Evolutionary conservation across 208 protist genomes (phyloP).

Genomic region (Crithidia mellificae): DNA sequence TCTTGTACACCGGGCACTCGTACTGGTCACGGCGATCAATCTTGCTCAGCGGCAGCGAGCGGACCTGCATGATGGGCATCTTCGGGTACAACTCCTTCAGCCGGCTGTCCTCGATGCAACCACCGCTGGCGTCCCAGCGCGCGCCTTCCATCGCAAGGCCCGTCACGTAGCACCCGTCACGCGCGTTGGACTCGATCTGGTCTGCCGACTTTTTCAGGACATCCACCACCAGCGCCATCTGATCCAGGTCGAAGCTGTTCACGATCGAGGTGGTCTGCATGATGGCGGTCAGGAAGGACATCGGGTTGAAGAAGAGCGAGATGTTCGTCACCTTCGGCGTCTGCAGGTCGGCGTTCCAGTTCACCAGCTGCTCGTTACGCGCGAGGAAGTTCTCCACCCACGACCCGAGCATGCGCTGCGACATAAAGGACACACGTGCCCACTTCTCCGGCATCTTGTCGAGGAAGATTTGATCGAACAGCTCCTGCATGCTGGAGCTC

Average conservation of each 20-base stretch:
- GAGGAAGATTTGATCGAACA: slow-evolving; percentile 93
- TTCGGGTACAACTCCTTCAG: slow-evolving; percentile 95
- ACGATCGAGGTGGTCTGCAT: slow-evolving; percentile 98
- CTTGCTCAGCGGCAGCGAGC: slow-evolving; percentile 90
- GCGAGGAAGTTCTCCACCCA: slow-evolving; percentile 97
- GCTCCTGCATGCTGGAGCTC: slow-evolving; percentile 89
- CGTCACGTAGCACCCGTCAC: slow-evolving; percentile 97
- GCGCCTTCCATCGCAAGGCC: slow-evolving; percentile 98
- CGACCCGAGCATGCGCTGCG: slow-evolving; percentile 89
- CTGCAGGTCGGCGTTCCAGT: slow-evolving; percentile 93
- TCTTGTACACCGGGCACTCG: slow-evolving; percentile 98
- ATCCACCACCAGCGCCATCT: slow-evolving; percentile 94
- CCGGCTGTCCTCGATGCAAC: slow-evolving; percentile 92
- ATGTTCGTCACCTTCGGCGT: slow-evolving; percentile 96
- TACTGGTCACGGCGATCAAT: slow-evolving; percentile 95
- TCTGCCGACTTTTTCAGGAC: slow-evolving; percentile 96
- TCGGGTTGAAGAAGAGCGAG: slow-evolving; percentile 98
- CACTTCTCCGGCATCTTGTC: slow-evolving; percentile 95
- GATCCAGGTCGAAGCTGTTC: slow-evolving; percentile 97
- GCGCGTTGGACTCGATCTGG: slow-evolving; percentile 92
- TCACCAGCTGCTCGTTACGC: slow-evolving; percentile 94
- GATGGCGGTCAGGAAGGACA: slow-evolving; percentile 99
- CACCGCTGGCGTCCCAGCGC: slow-evolving; percentile 93
- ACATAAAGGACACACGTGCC: slow-evolving; percentile 97
- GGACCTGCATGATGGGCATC: slow-evolving; percentile 94